phyloP scores from a whole-genome alignment of 805 yeast genomes.

The Myxozyma melibiosi region DNA sequence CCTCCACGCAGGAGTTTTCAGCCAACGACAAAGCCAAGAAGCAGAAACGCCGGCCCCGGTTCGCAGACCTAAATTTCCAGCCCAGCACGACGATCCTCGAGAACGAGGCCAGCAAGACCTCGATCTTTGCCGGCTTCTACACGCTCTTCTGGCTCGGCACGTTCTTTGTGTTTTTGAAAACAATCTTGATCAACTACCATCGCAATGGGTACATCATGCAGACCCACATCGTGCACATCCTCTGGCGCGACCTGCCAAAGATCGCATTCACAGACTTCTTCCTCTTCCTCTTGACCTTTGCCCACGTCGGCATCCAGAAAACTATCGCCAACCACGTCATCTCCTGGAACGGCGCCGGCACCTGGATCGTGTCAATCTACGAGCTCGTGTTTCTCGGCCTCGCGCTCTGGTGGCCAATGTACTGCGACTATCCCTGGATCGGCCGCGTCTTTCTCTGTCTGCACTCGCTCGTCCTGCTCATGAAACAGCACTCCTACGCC shows the following conservation, averaged over 20 bases:
- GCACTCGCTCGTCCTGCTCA: conserved; percentile 81
- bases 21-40: neutral
- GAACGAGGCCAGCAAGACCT: conserved; percentile 46
- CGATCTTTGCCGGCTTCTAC: conserved; percentile 72
- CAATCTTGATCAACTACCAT: conserved; percentile 56
- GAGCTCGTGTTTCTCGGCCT: conserved; percentile 58
- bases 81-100: conserved; percentile 57
- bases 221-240: conserved; percentile 58
- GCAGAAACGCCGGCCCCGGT: conserved; percentile 56
- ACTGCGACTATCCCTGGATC: conserved; percentile 76
- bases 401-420: conserved; percentile 60
- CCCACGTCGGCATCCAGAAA: conserved; percentile 61
- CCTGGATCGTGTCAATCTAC: conserved; percentile 58
- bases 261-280: conserved; percentile 73
- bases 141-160: conserved; percentile 76
- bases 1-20: neutral
- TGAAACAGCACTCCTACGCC: conserved; percentile 95
- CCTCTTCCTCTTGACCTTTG: conserved; percentile 72
- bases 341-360: conserved; percentile 67
- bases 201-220: conserved; percentile 50
- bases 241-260: conserved; percentile 62
- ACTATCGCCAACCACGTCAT: conserved; percentile 51
- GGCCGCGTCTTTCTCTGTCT: conserved; percentile 81
- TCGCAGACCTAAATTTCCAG: conserved; percentile 56
- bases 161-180: conserved; percentile 56